These are phyloP conservation scores for Leptographium galeiforme DNA, from an alignment of 2,329 filamentous ascomycete genomes.

Conservation along the genomic window DNA sequence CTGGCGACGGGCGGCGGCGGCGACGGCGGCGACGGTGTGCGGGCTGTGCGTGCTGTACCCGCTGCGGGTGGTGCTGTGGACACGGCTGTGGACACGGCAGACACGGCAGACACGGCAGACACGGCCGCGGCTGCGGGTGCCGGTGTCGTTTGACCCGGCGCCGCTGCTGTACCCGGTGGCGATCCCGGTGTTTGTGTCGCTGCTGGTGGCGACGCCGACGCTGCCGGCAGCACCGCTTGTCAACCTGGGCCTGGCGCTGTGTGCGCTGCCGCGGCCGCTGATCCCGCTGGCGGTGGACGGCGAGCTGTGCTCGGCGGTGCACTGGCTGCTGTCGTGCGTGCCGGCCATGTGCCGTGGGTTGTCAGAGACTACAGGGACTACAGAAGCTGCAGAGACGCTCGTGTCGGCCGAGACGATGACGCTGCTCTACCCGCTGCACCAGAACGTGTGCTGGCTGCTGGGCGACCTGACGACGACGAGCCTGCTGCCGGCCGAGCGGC, in stretches of 20 bases:
- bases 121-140: conserved; percentile 33
- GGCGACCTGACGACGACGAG: conserved; percentile 80
- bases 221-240: conserved; percentile 32
- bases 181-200: conserved; percentile 62
- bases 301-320: conserved; percentile 49
- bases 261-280: conserved; percentile 59
- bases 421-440: conserved; percentile 66
- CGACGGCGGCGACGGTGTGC: conserved; percentile 22
- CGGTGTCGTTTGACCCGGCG: conserved; percentile 76
- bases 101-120: too few species aligned
- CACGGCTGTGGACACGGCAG: conserved; percentile 6
- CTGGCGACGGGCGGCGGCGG: conserved; percentile 34
- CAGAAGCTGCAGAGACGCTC: conserved; percentile 17
- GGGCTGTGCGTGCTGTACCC: conserved; percentile 42
- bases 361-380: conserved; percentile 21
- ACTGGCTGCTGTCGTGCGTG: conserved; percentile 65
- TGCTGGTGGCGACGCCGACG: conserved; percentile 54
- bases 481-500: conserved; percentile 72
- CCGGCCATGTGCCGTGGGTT: conserved; percentile 33
- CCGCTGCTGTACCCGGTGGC: conserved; percentile 76
- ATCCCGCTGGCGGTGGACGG: conserved; percentile 50
- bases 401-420: conserved; percentile 15
- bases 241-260: conserved; percentile 70
- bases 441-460: conserved; percentile 58
- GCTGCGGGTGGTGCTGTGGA: conserved; percentile 39